Evolutionary conservation across 306 rosid species (phyloP).

Genomic region (Castanospermum australe): DNA sequence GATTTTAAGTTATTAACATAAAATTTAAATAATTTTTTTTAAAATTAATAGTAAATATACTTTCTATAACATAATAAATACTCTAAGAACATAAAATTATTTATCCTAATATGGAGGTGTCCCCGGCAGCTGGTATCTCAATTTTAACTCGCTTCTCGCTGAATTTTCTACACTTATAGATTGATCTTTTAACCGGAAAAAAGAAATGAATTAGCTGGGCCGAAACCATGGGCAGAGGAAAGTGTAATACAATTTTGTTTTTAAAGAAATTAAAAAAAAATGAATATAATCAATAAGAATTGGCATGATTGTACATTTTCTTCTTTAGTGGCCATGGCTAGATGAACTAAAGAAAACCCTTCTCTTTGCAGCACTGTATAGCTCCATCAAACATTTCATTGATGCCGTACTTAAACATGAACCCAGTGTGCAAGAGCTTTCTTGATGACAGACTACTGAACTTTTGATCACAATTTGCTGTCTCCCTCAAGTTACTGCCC

Average conservation of each 20-base stretch:
- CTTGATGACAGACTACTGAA: conserved; percentile 35
- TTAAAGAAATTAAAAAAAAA: no score
- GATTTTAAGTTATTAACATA: no score
- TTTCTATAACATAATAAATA: no score
- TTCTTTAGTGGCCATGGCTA: background rate
- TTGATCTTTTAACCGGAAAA: no score
- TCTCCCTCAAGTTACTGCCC: background rate
- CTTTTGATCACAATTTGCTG: background rate
- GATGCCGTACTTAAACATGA: conserved; percentile 36
- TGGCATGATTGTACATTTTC: background rate
- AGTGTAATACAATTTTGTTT: background rate
- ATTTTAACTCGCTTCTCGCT: background rate
- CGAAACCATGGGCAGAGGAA: background rate
- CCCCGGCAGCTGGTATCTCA: no score
- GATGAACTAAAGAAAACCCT: conserved; percentile 32
- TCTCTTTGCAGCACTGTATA: conserved; percentile 45
- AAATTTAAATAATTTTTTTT: no score
- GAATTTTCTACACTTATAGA: no score
- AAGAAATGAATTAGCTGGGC: background rate
- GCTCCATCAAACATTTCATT: conserved; percentile 51
- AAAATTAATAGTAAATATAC: no score
- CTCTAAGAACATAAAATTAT: no score
- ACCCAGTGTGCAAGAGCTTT: conserved; percentile 47
- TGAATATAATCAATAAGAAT: background rate
- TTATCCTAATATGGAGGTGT: no score